These are phyloP conservation scores for Tolypocladium paradoxum DNA, from an alignment of 2,329 filamentous ascomycete species.

Conservation along the genomic window DNA sequence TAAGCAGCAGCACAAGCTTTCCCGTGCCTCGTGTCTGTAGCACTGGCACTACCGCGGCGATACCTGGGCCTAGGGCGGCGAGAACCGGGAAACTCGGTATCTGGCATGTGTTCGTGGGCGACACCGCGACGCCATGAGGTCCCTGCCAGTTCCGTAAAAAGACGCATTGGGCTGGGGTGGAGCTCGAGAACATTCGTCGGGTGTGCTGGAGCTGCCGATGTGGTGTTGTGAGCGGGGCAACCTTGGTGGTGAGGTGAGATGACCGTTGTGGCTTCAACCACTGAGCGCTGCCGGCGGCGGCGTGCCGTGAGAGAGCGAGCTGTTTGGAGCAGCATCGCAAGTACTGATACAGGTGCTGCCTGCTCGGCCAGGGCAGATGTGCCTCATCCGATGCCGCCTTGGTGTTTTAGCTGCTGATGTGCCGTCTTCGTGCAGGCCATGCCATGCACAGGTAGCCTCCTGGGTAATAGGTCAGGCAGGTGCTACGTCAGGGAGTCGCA, in stretches of 20 bases:
- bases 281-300: background rate
- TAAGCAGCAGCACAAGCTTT: background rate
- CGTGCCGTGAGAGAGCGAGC: too few species aligned
- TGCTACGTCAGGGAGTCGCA: background rate
- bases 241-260: background rate
- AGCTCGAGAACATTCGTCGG: background rate
- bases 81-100: background rate
- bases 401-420: background rate
- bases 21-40: background rate
- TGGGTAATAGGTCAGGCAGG: too few species aligned
- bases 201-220: background rate
- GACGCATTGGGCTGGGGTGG: constrained; percentile 9
- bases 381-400: background rate
- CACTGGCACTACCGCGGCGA: constrained; percentile 2
- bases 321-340: background rate
- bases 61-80: constrained; percentile 1
- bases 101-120: constrained; percentile 1
- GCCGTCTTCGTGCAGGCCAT: background rate
- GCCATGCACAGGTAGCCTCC: too few species aligned
- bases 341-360: background rate
- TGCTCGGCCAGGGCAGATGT: background rate
- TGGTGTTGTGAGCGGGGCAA: background rate
- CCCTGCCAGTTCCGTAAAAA: constrained; percentile 18
- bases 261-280: background rate
- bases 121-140: background rate